Evolutionary conservation across 805 yeast species (phyloP).

Genomic region (Candida boidinii): DNA sequence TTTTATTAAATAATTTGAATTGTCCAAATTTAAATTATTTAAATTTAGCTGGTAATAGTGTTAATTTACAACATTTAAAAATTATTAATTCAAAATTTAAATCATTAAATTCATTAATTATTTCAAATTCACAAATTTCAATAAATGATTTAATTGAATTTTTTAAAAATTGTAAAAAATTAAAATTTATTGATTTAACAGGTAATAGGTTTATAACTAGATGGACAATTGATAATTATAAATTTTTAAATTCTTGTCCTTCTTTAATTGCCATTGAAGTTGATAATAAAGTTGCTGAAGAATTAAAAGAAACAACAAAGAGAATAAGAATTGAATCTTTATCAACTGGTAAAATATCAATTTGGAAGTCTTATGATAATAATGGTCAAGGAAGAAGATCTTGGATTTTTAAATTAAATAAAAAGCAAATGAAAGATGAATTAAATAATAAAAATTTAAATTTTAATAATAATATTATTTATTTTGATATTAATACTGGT

Average conservation of each 20-base stretch:
- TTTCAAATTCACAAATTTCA: slow-evolving; percentile 30
- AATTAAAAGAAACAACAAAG: slow-evolving; percentile 32
- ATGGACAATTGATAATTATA: slow-evolving; percentile 48
- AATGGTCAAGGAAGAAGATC: slow-evolving; percentile 62
- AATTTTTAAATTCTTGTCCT: slow-evolving; percentile 34
- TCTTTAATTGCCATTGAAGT: slow-evolving; percentile 60
- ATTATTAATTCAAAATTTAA: slow-evolving; percentile 32
- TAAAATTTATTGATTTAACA: slow-evolving; percentile 58
- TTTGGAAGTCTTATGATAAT: slow-evolving; percentile 46
- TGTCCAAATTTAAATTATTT: slow-evolving; percentile 37
- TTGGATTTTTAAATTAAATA: slow-evolving; percentile 55
- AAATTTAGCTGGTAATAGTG: slow-evolving; percentile 45
- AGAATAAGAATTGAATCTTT: slow-evolving; percentile 19
- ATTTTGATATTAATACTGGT: slow-evolving; percentile 59
- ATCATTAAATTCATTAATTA: slow-evolving; percentile 31
- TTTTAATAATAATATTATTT: slow-evolving; percentile 32
- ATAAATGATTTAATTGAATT: slow-evolving; percentile 29
- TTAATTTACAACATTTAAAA: slow-evolving; percentile 28
- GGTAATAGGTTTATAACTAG: slow-evolving; percentile 52
- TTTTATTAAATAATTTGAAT: slow-evolving; percentile 33
- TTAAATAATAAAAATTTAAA: slow-evolving; percentile 15
- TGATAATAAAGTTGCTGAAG: slow-evolving; percentile 46
- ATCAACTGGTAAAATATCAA: slow-evolving; percentile 13
- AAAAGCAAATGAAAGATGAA: slow-evolving; percentile 14
- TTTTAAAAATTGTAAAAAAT: slow-evolving; percentile 23